Evolutionary conservation across 495 filamentous ascomycete genomes (phyloP).

Genomic region (Xylaria intraflava): DNA sequence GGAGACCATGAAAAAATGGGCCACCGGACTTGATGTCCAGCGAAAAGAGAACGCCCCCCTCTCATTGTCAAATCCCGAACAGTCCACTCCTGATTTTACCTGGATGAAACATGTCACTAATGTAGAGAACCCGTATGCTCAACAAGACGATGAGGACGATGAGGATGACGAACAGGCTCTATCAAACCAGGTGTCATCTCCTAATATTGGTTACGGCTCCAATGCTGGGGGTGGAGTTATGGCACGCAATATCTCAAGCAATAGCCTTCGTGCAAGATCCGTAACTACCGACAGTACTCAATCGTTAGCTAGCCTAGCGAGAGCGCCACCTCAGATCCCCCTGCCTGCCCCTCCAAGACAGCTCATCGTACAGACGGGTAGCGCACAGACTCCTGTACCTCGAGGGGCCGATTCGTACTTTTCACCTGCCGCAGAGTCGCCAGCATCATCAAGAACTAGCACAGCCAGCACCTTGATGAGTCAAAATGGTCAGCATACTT

Average conservation of each 20-base stretch:
- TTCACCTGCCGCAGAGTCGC: conserved; percentile 78
- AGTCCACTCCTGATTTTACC: conserved; percentile 55
- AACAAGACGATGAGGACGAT: conserved; percentile 76
- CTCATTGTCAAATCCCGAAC: conserved; percentile 29
- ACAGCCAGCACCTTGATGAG: conserved; percentile 53
- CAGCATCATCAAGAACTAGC: conserved; percentile 75
- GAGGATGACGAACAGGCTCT: conserved; percentile 44
- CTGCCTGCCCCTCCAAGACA: conserved; percentile 51
- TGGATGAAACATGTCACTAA: conserved; percentile 54
- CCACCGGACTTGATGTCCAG: conserved; percentile 54
- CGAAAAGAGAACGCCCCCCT: conserved; percentile 44
- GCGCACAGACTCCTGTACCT: conserved; percentile 41
- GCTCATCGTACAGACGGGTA: conserved; percentile 64
- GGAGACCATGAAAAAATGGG: conserved; percentile 88
- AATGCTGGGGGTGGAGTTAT: conserved; percentile 30
- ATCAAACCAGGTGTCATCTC: conserved; percentile 27
- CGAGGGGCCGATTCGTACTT: conserved; percentile 73
- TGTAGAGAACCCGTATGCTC: conserved; percentile 71
- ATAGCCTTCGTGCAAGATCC: conserved; percentile 73
- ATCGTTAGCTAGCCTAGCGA: conserved; percentile 40
- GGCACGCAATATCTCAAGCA: conserved; percentile 73
- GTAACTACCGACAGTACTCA: conserved; percentile 64
- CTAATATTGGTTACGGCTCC: conserved; percentile 34
- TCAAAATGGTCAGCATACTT: conserved; percentile 58
- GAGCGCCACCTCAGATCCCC: conserved; percentile 60